Percentiles rank a stretch among this genome's conserved stretches.
Conservation (phyloP, 1,284 basidiomycete genomes). For the Anthracocystis panici-leucophaei region DNA sequence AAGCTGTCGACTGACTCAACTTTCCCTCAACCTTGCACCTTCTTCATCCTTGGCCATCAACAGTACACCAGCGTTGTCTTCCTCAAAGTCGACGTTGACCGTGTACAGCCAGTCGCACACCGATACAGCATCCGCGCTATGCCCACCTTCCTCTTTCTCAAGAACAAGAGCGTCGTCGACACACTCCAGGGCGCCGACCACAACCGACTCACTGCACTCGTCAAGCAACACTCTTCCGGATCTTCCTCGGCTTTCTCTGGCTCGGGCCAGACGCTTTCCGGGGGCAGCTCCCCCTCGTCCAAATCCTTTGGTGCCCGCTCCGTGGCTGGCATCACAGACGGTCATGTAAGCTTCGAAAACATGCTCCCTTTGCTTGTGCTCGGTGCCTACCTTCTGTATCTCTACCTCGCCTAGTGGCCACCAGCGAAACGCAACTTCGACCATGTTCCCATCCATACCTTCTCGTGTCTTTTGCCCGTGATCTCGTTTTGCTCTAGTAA, state of each 20-base stretch:
- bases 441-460: slow-evolving; percentile 14
- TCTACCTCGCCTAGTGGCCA: slow-evolving; percentile 34
- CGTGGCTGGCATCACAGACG: slow-evolving; percentile 40
- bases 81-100: slow-evolving; percentile 72
- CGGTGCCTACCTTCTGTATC: slow-evolving; percentile 51
- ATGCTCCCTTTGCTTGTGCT: slow-evolving; percentile 49
- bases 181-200: slow-evolving; percentile 65
- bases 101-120: slow-evolving; percentile 69
- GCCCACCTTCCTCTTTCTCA: slow-evolving; percentile 73
- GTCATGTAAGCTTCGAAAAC: slow-evolving; percentile 58
- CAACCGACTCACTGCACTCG: slow-evolving; percentile 46
- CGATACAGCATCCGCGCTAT: slow-evolving; percentile 71
- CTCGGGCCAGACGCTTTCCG: slow-evolving; percentile 48
- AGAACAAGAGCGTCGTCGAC: slow-evolving; percentile 69
- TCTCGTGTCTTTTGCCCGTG: slow-evolving; percentile 11
- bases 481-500: not conserved
- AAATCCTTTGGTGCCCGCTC: slow-evolving; percentile 22
- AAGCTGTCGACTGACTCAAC: not conserved
- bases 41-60: not conserved
- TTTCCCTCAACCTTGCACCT: slow-evolving; percentile 8
- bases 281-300: slow-evolving; percentile 39
- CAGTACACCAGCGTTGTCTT: slow-evolving; percentile 50
- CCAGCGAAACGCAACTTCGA: slow-evolving; percentile 8
- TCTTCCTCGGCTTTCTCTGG: slow-evolving; percentile 48
- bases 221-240: slow-evolving; percentile 61